These are phyloP conservation scores for Ceratonia siliqua DNA, from an alignment of 306 rosid species.

Conservation along the genomic window DNA sequence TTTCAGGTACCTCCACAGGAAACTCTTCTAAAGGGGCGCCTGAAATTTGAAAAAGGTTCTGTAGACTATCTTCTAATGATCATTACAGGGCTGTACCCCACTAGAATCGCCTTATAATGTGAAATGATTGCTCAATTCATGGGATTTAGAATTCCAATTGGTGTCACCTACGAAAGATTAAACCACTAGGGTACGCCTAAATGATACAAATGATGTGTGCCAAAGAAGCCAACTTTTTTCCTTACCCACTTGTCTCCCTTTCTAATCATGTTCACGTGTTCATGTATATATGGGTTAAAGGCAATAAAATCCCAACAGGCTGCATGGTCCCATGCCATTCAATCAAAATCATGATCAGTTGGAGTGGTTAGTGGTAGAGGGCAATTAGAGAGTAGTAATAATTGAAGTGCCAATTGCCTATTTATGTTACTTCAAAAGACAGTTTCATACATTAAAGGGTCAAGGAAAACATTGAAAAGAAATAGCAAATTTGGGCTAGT, in stretches of 20 bases:
- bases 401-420: background rate
- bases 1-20: conserved; percentile 8
- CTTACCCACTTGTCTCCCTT: background rate
- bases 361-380: conserved; percentile 3
- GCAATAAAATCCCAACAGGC: conserved; percentile 31
- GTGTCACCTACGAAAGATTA: conserved; percentile 35
- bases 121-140: conserved; percentile 9
- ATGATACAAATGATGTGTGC: conserved; percentile 35
- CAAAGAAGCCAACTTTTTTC: conserved; percentile 10
- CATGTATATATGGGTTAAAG: conserved; percentile 13
- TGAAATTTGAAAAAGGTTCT: conserved; percentile 8
- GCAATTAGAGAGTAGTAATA: background rate
- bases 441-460: background rate
- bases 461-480: too few relatives aligned
- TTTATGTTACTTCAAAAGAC: background rate
- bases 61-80: background rate
- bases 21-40: background rate
- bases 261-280: conserved; percentile 25
- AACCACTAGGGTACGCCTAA: background rate
- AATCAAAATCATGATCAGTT: conserved; percentile 31
- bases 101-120: conserved; percentile 3
- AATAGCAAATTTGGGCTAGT: background rate
- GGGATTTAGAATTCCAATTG: conserved; percentile 24
- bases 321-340: conserved; percentile 23
- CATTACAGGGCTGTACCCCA: conserved; percentile 26